Base-by-base conservation (phyloP, 2,329 filamentous ascomycete genomes). In the Scedosporium apiospermum region DNA sequence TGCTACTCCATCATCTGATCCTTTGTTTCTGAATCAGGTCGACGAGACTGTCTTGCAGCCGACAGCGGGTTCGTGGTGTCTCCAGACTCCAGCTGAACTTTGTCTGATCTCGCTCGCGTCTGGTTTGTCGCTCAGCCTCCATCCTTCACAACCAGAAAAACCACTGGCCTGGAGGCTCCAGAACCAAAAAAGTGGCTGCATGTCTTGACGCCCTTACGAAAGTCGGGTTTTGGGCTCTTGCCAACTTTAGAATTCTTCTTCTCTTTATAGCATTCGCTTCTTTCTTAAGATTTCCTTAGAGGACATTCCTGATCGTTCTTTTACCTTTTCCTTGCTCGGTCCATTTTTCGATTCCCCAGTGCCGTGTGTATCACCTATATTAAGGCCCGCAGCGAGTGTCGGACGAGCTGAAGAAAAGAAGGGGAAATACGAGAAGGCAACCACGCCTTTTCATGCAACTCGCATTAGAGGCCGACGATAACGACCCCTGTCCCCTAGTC, bases 21-120 rank as follows among this genome's bases (percentile, higher is more conserved):
- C 51, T 55, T 55, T 55, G 51, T 58, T 58, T 58, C 57, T 42
- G 57, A 58, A 58, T 58, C 57, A 58, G 38, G 30, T 58, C 57
- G 30, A 49, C 44, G 44, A 49, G 18, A n/a, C 18, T 49, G 44
- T 49, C 44, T 49, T 49, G 44, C 44, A 49, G 44, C 44, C 44
- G 18, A 49, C 44, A 21, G 44, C n/a, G 18, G 44, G 34, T 23
- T 49, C 21, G 44, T 49, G 44, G 9, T 23, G 6, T 55, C 18
- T 27, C 12, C 7, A 23, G 51, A 18, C 44, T n/a, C 16, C n/a
- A 49, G 44, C 44, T 49, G 44, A 49, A 49, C 44, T 21, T 49
- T 55, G 51, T 16, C 23, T 55, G 51, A 23, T 55, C 51, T 55
- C 51, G 44, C 44, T 7, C 44, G 44, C 10, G 44, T 49, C n/a